A percentile compares a stretch with the other conserved stretches of the same genome.
Conservation (phyloP, 495 filamentous ascomycete genomes). For the Aspergillus coremiiformis region DNA sequence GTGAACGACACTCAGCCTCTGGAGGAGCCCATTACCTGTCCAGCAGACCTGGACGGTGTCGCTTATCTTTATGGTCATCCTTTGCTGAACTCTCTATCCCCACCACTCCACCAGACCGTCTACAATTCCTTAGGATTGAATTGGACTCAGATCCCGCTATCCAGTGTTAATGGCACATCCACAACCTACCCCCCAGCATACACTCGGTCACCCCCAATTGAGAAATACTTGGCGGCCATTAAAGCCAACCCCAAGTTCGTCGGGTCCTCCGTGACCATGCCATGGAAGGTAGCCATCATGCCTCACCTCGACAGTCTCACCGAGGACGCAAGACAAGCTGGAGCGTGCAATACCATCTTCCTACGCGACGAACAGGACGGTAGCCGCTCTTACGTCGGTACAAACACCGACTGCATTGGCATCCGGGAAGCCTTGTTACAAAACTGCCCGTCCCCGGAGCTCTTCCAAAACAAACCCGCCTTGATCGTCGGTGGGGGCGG, state of each 20-base stretch:
- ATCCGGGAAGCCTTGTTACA: conserved; percentile 60
- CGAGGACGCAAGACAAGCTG: conserved; percentile 57
- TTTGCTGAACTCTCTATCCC: conserved; percentile 61
- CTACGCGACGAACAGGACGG: conserved; percentile 38
- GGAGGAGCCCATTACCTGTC: conserved; percentile 35
- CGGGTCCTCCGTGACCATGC: conserved; percentile 69
- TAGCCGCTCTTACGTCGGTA: conserved; percentile 48
- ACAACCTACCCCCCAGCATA: conserved; percentile 32
- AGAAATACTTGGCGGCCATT: conserved; percentile 44
- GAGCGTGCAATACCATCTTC: conserved; percentile 71
- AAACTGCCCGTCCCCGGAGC: conserved; percentile 37
- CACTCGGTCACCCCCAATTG: conserved; percentile 37
- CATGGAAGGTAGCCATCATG: conserved; percentile 64
- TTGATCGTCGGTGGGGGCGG: conserved; percentile 62
- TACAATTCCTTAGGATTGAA: conserved; percentile 51
- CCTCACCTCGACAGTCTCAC: conserved; percentile 60
- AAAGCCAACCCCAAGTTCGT: conserved; percentile 44
- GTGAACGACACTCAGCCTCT: conserved; percentile 11
- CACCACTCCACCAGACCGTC: conserved; percentile 59
- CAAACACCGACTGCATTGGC: conserved; percentile 71
- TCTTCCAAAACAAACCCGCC: conserved; percentile 49
- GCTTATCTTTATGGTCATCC: conserved; percentile 47
- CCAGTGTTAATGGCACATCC: conserved; percentile 31
- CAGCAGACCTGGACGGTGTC: conserved; percentile 30
- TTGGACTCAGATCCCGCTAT: conserved; percentile 52